phyloP scores from a whole-genome alignment of 2,329 filamentous ascomycete species.

The Karstenula rhodostoma region DNA sequence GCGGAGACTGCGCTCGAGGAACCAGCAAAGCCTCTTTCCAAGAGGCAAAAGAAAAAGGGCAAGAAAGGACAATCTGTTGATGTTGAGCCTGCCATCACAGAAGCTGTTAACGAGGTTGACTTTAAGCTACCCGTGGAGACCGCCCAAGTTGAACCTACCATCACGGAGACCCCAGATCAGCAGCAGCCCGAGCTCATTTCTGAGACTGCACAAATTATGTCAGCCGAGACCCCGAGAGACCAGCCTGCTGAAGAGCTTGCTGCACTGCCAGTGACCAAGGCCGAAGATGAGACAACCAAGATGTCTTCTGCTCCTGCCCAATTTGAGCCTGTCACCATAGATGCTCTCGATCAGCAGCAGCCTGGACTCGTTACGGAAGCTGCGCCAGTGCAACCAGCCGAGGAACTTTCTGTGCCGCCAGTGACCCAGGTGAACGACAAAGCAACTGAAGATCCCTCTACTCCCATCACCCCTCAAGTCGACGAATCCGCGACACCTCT shows the following conservation, averaged over 20 bases:
- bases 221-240: no score
- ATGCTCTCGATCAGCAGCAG: neutral
- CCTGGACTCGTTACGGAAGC: neutral
- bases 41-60: slow-evolving; percentile 29
- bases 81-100: slow-evolving; percentile 16
- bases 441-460: slow-evolving; percentile 3
- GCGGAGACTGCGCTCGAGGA: neutral
- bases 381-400: neutral
- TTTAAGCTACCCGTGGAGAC: neutral
- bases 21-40: neutral
- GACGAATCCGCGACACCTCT: slow-evolving; percentile 15
- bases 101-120: neutral
- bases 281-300: neutral
- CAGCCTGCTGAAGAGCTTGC: neutral
- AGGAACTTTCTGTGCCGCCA: neutral
- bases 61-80: slow-evolving; percentile 26
- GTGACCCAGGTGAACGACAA: neutral
- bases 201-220: neutral
- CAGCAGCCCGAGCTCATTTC: neutral
- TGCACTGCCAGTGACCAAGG: neutral
- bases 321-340: slow-evolving; percentile 1
- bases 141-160: neutral
- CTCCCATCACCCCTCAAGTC: slow-evolving; percentile 3
- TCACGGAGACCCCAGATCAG: neutral
- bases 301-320: slow-evolving; percentile 13